phyloP scores from a whole-genome alignment of 495 filamentous ascomycete genomes.

The Daldinia vernicosa region DNA sequence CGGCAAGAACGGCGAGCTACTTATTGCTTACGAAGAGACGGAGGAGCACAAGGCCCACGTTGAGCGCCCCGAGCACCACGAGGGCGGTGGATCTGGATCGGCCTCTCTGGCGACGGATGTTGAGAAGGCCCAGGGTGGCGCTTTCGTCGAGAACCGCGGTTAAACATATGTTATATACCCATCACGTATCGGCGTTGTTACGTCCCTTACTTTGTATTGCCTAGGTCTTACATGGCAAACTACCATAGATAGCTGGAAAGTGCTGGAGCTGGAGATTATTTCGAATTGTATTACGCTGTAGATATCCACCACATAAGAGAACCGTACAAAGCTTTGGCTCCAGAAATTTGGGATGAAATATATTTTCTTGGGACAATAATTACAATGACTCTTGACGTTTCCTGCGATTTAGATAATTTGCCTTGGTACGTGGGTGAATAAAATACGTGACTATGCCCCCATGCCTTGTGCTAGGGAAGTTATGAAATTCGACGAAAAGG shows the following conservation, averaged over 20 bases:
- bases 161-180: conserved; percentile 5
- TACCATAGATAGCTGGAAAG: background rate
- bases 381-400: background rate
- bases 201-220: background rate
- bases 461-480: background rate
- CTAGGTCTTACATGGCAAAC: background rate
- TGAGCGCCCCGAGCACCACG: conserved; percentile 15
- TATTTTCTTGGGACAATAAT: background rate
- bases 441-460: background rate
- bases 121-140: conserved; percentile 37
- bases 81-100: conserved; percentile 18
- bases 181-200: background rate
- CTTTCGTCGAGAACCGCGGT: conserved; percentile 20
- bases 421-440: background rate
- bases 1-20: conserved; percentile 73
- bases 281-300: background rate
- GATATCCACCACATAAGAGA: background rate
- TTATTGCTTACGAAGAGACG: conserved; percentile 66
- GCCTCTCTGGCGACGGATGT: conserved; percentile 21
- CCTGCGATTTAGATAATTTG: background rate
- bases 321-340: background rate
- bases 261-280: background rate
- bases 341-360: background rate
- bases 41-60: conserved; percentile 47
- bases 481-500: background rate